phyloP scores from a whole-genome alignment of 106 monocot genomes.

The Hemerocallis citrina region DNA sequence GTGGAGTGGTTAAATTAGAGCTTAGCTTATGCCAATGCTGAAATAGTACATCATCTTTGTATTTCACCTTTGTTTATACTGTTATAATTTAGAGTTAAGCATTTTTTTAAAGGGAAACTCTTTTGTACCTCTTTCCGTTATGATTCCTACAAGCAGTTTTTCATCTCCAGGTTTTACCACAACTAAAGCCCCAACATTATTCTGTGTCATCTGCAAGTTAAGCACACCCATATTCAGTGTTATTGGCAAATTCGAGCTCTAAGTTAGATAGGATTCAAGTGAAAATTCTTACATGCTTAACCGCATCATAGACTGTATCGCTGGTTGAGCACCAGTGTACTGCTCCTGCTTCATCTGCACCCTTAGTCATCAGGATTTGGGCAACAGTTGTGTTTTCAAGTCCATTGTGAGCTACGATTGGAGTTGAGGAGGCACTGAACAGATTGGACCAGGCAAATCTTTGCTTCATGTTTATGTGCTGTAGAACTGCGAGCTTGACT shows the following conservation, averaged over 20 bases:
- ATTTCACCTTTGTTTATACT: too few species aligned
- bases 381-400: slow-evolving; percentile 56
- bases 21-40: too few species aligned
- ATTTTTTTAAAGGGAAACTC: background rate
- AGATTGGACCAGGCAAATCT: slow-evolving; percentile 15
- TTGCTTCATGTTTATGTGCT: slow-evolving; percentile 29
- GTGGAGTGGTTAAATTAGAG: too few species aligned
- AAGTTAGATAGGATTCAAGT: background rate
- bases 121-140: slow-evolving; percentile 63
- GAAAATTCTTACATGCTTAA: slow-evolving; percentile 28
- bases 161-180: slow-evolving; percentile 53
- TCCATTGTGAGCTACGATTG: slow-evolving; percentile 18
- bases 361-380: slow-evolving; percentile 38
- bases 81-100: too few species aligned
- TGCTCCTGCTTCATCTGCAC: slow-evolving; percentile 23
- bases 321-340: slow-evolving; percentile 35
- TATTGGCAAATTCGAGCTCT: background rate
- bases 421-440: slow-evolving; percentile 7
- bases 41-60: too few species aligned
- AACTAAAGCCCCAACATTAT: slow-evolving; percentile 43
- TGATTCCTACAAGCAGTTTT: slow-evolving; percentile 38
- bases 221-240: background rate
- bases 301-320: slow-evolving; percentile 48
- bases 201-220: slow-evolving; percentile 35
- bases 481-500: slow-evolving; percentile 34